Conservation (phyloP, 345 rosid species). For the sweet orange (Citrus sinensis) region DVS_A1.0 CM039164.1:23304501-23305000, state of each 20-base stretch:
- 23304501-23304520: background rate
- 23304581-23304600: conserved; percentile 62
- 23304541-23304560: background rate
- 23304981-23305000: no score
- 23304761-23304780: background rate
- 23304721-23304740: conserved; percentile 77
- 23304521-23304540: background rate
- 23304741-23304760: conserved; percentile 44
- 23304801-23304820: background rate
- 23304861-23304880: background rate
- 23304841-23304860: background rate
- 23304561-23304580: conserved; percentile 33
- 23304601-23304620: conserved; percentile 50
- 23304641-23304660: conserved; percentile 66
- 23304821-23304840: background rate
- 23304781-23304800: background rate
- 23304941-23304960: background rate
- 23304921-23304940: background rate
- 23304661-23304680: conserved; percentile 78
- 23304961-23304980: no score
- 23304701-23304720: conserved; percentile 91
- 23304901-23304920: background rate
- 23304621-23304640: conserved; percentile 53
- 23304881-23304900: background rate
- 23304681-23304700: conserved; percentile 75